Evolutionary conservation across 2,329 filamentous ascomycete genomes (phyloP), one percentile per base, ranked within the genome.

Genomic region (Coleophoma crateriformis): DNA sequence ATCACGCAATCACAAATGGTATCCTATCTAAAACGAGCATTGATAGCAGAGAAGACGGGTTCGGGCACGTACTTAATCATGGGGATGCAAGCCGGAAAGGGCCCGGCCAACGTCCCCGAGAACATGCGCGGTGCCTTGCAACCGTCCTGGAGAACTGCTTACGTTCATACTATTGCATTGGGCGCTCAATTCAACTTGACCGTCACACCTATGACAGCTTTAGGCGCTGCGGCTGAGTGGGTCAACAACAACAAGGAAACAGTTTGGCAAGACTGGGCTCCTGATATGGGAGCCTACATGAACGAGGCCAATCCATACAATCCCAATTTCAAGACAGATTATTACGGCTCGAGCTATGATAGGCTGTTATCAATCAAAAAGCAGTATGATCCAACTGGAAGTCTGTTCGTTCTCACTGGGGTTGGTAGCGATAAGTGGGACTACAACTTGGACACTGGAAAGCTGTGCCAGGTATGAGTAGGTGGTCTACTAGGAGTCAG

Each of bases 231-330:
- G 8, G 55, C 45, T 33, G 54, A 53, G 11, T 59, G 51, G 57
- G 52, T 59, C 33, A 55, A 55, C 27, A 58, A 50, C 4, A 62
- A 67, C 15, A 70, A 69, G 1, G 49, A 54, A 34, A 4, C 15
- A 13, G 33, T 46, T 3, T 54, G 45, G 46, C 14, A 19, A 11
- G 22, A 35, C 19, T 46, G 41, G 37, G 41, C 37, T n/a, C 71
- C 72, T 0, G 65, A 64, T 1, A 63, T 65, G 10, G 72, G 68
- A 3, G 62, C 68, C 1, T 76, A 76, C 59, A 65, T 73, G 65
- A 77, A 75, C 54, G 76, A 80, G 62, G 73, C 70, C 3, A 69
- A 76, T 60, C 69, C 71, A 43, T 63, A 62, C 42, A 65, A 73
- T 58, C 61, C 64, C 0, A 51, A 68, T 34, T 76, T 67, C 58